Base-by-base conservation (phyloP, 306 rosid genomes). In the Inga leiocalycina region DNA sequence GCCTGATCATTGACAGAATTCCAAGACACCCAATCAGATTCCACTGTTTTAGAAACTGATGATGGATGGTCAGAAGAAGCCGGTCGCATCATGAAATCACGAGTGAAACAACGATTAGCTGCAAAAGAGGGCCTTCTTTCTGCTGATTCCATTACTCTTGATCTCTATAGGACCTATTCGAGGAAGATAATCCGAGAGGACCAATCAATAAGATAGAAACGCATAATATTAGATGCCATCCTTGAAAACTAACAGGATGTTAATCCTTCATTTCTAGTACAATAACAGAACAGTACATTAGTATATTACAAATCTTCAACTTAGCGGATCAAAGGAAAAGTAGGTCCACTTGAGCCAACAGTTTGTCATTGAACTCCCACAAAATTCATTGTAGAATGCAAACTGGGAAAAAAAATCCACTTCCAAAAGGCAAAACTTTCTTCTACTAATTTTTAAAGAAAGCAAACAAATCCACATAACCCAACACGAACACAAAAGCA, bases 1-100 rank as follows among this genome's bases (percentile, higher is more conserved):
- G 68, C 32, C 11, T 76, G 80, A 71, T 84, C 88, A 82, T 48
- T 76, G 37, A 82, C 67, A 35, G 84, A 77, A 84, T 71, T 81
- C 79, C 78, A 51, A 73, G 87, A 86, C 66, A 76, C 69, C 85
- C 59, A 65, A 84, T 88, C 85, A n/a, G 91, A 76, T 74, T 86
- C 89, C 24, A 85, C 76, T 39, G 76, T 85, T 22, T 77, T 24
- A 32, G 85, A 81, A 46, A 65, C 54, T 5, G 83, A 8, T 45
- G 80, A 64, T 27, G 68, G 83, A 14, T 49, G 56, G 20, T 78
- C 83, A 27, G 74, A 70, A 67, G 85, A 84, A 84, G 66, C 37
- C 19, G 22, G 74, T 3, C 79, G 79, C 64, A 66, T 80, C 77
- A 51, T 79, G 37, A 77, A 88, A 83, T 80, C 85, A 51, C 44